A percentile compares a stretch with the other conserved stretches of the same genome.
phyloP scores from a whole-genome alignment of 306 rosid genomes.

The Herpetospermum pedunculosum region DNA sequence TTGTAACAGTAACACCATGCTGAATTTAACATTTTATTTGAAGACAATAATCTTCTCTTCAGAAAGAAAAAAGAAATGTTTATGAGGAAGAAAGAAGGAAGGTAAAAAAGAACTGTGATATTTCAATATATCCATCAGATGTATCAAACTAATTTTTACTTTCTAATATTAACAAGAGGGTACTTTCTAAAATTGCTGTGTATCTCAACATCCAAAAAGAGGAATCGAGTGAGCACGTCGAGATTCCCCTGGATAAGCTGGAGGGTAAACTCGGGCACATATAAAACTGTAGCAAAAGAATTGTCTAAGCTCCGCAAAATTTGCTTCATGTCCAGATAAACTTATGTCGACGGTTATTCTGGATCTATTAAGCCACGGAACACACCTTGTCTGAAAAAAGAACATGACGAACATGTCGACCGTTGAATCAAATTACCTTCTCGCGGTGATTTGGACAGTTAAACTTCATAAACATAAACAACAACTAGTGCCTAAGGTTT shows the following conservation, averaged over 20 bases:
- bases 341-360: neutral
- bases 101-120: neutral
- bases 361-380: conserved; percentile 45
- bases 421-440: neutral
- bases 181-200: neutral
- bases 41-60: neutral
- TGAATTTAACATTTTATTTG: neutral
- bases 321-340: neutral
- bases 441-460: neutral
- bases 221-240: neutral
- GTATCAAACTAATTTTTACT: neutral
- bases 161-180: conserved; percentile 11
- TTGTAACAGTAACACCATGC: too few species aligned
- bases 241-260: neutral
- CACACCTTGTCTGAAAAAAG: conserved; percentile 71
- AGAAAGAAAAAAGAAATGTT: neutral
- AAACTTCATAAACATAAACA: neutral
- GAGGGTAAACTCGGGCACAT: neutral
- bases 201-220: neutral
- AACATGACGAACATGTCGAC: conserved; percentile 7
- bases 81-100: neutral
- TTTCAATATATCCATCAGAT: neutral
- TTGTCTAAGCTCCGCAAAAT: neutral
- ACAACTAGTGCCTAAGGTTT: neutral
- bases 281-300: neutral